A percentile compares a stretch with the other conserved stretches of the same genome.
Conservation (phyloP, 2,329 filamentous ascomycete genomes). For the Trichophyton simii region DNA sequence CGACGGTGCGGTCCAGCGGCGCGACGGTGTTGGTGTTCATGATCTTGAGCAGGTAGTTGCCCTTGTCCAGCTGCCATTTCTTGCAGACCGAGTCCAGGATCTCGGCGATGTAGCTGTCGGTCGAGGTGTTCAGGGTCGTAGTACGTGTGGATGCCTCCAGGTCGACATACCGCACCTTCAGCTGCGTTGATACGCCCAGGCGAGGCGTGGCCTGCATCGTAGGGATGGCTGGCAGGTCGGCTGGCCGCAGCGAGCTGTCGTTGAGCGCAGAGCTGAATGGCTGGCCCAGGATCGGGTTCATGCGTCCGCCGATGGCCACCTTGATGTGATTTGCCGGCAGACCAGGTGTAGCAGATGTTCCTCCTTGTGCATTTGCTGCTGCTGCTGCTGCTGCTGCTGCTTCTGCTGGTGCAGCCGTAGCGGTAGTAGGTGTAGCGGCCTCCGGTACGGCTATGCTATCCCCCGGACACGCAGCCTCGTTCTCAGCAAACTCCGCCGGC, state of each 20-base stretch:
- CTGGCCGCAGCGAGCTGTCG: conserved; percentile 34
- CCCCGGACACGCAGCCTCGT: conserved; percentile 44
- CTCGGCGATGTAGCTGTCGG: conserved; percentile 56
- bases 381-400: conserved; percentile 10
- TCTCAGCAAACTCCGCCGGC: conserved; percentile 43
- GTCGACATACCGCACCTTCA: conserved; percentile 50
- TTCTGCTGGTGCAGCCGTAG: conserved; percentile 9
- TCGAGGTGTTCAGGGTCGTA: conserved; percentile 46
- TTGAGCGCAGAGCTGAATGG: conserved; percentile 36
- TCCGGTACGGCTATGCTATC: conserved; percentile 29
- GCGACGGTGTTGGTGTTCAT: conserved; percentile 51
- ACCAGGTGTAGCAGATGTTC: not conserved
- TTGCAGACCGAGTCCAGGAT: conserved; percentile 52
- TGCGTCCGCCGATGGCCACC: conserved; percentile 14
- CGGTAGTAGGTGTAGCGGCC: conserved; percentile 20
- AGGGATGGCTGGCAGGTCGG: conserved; percentile 35
- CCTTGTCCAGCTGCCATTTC: conserved; percentile 52
- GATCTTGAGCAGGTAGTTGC: conserved; percentile 50
- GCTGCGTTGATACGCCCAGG: conserved; percentile 44
- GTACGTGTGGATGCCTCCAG: conserved; percentile 43
- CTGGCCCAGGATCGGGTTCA: conserved; percentile 34
- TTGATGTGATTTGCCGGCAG: conserved; percentile 15
- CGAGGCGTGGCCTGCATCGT: conserved; percentile 40
- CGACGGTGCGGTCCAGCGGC: conserved; percentile 51
- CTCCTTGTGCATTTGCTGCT: conserved; percentile 10